A percentile compares a stretch with the other conserved stretches of the same genome.
Conservation (phyloP, 2,329 filamentous ascomycete species). For the Epichloe brachyelytri region DNA sequence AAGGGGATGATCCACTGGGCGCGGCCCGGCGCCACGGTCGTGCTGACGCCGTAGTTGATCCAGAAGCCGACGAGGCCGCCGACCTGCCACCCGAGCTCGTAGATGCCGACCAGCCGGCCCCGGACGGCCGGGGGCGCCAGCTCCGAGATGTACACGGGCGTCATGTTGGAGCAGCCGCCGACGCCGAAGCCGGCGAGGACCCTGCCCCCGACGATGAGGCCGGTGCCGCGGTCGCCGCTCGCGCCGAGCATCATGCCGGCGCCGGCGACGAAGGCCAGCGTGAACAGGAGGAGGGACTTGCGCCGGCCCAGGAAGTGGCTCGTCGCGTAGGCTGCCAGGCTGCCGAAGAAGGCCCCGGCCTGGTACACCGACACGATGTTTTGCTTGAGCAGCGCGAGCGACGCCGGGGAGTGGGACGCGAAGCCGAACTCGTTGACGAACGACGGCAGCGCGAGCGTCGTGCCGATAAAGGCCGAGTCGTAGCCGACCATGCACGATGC, state of each 20-base stretch:
- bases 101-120: slow-evolving; percentile 12
- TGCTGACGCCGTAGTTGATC: slow-evolving; percentile 45
- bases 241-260: slow-evolving; percentile 28
- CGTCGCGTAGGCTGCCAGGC: slow-evolving; percentile 9
- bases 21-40: slow-evolving; percentile 30
- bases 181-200: slow-evolving; percentile 13
- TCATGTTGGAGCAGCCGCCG: slow-evolving; percentile 14
- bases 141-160: slow-evolving; percentile 13
- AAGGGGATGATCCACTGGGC: slow-evolving; percentile 54
- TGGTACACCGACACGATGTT: slow-evolving; percentile 77
- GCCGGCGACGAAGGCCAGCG: slow-evolving; percentile 9
- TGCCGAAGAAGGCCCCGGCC: slow-evolving; percentile 15
- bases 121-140: slow-evolving; percentile 10
- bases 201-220: slow-evolving; percentile 13
- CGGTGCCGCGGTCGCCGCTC: slow-evolving; percentile 24
- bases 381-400: slow-evolving; percentile 49
- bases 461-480: slow-evolving; percentile 69
- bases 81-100: slow-evolving; percentile 12
- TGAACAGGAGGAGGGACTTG: slow-evolving; percentile 10
- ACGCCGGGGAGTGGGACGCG: slow-evolving; percentile 27
- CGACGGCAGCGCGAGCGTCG: slow-evolving; percentile 56
- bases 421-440: slow-evolving; percentile 60
- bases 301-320: slow-evolving; percentile 11
- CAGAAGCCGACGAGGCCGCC: slow-evolving; percentile 11
- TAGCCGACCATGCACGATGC: slow-evolving; percentile 45